Percentiles rank a stretch among this genome's conserved stretches.
phyloP scores from a whole-genome alignment of 1,284 basidiomycete genomes.

The Inonotus obliquus region DNA sequence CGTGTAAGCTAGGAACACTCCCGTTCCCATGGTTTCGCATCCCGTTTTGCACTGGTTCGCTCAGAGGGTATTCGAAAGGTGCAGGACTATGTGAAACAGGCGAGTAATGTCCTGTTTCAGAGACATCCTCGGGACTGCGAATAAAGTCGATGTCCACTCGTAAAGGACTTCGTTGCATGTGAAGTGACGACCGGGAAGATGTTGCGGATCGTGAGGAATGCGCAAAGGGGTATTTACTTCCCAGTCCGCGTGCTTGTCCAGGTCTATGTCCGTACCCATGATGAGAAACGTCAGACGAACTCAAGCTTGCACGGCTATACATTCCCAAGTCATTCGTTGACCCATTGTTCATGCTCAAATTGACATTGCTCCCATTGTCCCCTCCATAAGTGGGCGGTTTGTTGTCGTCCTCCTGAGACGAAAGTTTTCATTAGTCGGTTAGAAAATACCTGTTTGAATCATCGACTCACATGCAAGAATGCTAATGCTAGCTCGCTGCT shows the following conservation, averaged over 20 bases:
- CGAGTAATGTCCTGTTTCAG: constrained; percentile 18
- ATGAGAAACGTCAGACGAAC: constrained; percentile 9
- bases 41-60: neutral
- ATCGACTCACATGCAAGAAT: constrained; percentile 26
- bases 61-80: constrained; percentile 3
- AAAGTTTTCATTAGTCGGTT: neutral
- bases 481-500: constrained; percentile 45
- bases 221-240: neutral
- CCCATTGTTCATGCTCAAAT: neutral
- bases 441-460: neutral
- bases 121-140: constrained; percentile 11
- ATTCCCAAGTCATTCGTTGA: neutral
- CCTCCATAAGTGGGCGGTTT: neutral
- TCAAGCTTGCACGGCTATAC: constrained; percentile 10
- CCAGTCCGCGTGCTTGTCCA: neutral
- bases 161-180: neutral
- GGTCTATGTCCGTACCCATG: neutral
- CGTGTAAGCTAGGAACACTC: neutral
- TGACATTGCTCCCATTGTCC: neutral
- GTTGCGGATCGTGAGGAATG: neutral
- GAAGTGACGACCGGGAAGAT: constrained; percentile 15
- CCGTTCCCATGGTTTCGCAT: neutral
- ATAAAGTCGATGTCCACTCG: constrained; percentile 17
- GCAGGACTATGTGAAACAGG: constrained; percentile 11
- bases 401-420: neutral